Base-by-base conservation (phyloP, 108 stramenopile species). In the Nitzschia sp. region DNA sequence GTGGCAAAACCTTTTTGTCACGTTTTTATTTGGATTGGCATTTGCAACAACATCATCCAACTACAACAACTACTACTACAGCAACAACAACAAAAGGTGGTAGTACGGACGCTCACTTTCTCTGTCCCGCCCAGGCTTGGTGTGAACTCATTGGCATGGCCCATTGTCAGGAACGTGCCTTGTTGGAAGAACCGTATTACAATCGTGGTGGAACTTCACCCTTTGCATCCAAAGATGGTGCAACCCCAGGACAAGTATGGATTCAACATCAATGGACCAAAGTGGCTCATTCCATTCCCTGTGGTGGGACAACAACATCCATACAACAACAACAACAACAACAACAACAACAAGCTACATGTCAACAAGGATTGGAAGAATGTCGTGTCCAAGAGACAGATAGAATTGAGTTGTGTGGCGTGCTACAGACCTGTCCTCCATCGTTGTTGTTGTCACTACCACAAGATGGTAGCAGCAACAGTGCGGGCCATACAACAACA, bases 11-110 rank as follows among this genome's bases (percentile, higher is more conserved):
- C 14, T 75, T 75, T 46, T 12, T 14, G 10, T 58, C 42, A 12
- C 74, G 67, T 6, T 75, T 54, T 34, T 75, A 75, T 63, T 44
- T 75, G 53, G 74, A 75, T 57, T 29, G 37, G 7, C 74, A 75
- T 44, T 46, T 62, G 26, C 56, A 59, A 21, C 68, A 69, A 56
- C 44, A 62, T 46, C 43, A 37, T 17, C 42, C 39, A 2, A 65
- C 1, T 51, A 51, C 12, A 39, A 54, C 42, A 3, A 26, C 29
- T 38, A 38, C 51, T 22, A 54, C 8, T 8, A 41, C 38, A 11
- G 41, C 21, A 8, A 48, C 17, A 3, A 48, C 17, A 15, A 6
- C 12, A 9, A 43, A 10, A 9, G 43, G 9, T 17, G 14, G n/a
- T 17, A 3, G n/a, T 5, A 15, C 3, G 39, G 38, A 10, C 39